These are phyloP conservation scores for Lycium ferocissimum DNA, from an alignment of 257 asterid species.

Conservation along the genomic window DNA sequence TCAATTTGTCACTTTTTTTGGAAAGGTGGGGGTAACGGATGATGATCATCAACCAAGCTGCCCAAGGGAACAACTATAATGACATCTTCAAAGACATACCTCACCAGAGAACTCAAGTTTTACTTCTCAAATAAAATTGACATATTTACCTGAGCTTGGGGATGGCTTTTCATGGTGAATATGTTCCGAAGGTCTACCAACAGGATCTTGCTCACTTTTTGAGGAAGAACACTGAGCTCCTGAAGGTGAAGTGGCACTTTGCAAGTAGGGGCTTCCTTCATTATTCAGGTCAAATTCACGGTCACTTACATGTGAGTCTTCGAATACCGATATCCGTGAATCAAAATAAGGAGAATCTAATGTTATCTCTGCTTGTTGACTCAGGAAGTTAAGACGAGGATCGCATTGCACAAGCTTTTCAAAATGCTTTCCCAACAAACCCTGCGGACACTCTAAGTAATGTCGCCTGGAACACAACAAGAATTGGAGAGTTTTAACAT, in stretches of 20 bases:
- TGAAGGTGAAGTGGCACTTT: conserved; percentile 75
- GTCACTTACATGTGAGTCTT: conserved; percentile 55
- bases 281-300: conserved; percentile 61
- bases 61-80: not conserved
- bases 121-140: not conserved
- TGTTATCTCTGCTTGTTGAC: conserved; percentile 81
- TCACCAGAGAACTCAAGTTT: not conserved
- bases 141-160: conserved; percentile 73
- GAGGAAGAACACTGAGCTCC: conserved; percentile 80
- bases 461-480: conserved; percentile 65
- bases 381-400: conserved; percentile 85
- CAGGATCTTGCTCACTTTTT: conserved; percentile 60
- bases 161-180: conserved; percentile 72
- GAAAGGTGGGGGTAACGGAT: not conserved
- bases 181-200: conserved; percentile 56
- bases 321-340: conserved; percentile 56
- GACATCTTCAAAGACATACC: not conserved
- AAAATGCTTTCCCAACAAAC: conserved; percentile 87
- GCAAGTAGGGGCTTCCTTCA: conserved; percentile 67
- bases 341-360: conserved; percentile 82
- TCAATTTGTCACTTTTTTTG: not conserved
- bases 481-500: not conserved
- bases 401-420: conserved; percentile 93
- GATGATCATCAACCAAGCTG: not conserved
- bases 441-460: conserved; percentile 84